Conservation (phyloP, 768 basidiomycete species). For the Trametes cubensis region DNA sequence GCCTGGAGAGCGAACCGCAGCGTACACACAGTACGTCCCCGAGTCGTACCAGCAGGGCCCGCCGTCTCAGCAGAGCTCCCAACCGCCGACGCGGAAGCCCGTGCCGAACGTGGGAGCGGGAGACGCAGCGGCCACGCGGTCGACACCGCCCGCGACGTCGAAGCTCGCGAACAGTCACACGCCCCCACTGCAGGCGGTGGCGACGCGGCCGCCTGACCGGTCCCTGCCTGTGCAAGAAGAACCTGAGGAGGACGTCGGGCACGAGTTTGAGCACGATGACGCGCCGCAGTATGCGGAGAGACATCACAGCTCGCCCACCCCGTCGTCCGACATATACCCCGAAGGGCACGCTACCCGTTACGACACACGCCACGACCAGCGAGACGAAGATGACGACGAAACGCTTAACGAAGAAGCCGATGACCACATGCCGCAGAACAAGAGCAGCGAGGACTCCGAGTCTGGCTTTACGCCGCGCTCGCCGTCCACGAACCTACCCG, state of each 20-base stretch:
- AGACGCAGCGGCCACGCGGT: conserved; percentile 25
- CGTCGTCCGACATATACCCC: conserved; percentile 57
- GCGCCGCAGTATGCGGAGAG: conserved; percentile 38
- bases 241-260: conserved; percentile 61
- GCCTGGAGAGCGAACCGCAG: conserved; percentile 48
- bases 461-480: conserved; percentile 65
- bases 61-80: conserved; percentile 11
- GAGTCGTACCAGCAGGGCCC: conserved; percentile 28
- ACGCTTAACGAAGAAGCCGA: conserved; percentile 56
- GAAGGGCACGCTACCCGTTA: conserved; percentile 44
- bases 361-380: conserved; percentile 41
- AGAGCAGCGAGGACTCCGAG: conserved; percentile 33
- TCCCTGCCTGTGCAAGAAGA: conserved; percentile 81
- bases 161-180: conserved; percentile 50
- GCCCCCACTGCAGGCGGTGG: conserved; percentile 55
- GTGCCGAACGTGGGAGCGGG: conserved; percentile 17
- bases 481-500: conserved; percentile 62
- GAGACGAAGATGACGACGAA: conserved; percentile 44
- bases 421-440: conserved; percentile 32
- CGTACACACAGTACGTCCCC: conserved; percentile 48
- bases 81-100: conserved; percentile 28
- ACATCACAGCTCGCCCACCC: conserved; percentile 48
- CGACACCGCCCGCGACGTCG: conserved; percentile 40
- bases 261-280: conserved; percentile 26
- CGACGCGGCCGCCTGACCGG: conserved; percentile 64